A percentile compares a stretch with the other conserved stretches of the same genome.
Evolutionary conservation across 805 yeast species (phyloP).

Genomic region (Cyberlindnera sargentensis): DNA sequence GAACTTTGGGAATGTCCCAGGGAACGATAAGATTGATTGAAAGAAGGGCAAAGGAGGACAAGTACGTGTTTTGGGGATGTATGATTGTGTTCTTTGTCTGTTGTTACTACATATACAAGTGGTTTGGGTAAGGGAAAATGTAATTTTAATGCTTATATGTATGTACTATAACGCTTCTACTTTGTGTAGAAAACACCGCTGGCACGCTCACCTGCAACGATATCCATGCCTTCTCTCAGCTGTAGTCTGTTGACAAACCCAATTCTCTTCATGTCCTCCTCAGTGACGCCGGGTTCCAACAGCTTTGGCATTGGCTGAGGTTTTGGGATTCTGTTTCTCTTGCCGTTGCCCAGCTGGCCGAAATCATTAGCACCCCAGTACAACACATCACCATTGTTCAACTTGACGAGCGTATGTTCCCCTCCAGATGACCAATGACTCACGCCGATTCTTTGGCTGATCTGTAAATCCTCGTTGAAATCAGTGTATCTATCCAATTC

Average conservation of each 20-base stretch:
- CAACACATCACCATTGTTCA: conserved; percentile 57
- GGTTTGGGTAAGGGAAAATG: conserved; percentile 39
- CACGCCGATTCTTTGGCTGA: conserved; percentile 40
- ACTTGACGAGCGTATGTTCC: conserved; percentile 56
- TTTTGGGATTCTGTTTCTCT: conserved; percentile 47
- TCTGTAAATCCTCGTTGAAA: conserved; percentile 40
- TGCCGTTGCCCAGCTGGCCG: conserved; percentile 86
- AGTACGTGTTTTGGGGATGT: conserved; percentile 78
- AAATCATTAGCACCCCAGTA: conserved; percentile 80
- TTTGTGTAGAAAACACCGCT: conserved; percentile 56
- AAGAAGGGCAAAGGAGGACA: conserved; percentile 77
- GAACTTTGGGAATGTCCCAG: conserved; percentile 80
- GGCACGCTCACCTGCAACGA: conserved; percentile 54
- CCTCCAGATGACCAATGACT: conserved; percentile 52
- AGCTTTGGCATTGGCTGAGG: conserved; percentile 51
- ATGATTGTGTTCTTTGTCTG: conserved; percentile 52
- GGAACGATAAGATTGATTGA: conserved; percentile 78
- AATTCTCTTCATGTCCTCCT: conserved; percentile 26
- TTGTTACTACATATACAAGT: conserved; percentile 61
- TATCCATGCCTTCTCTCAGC: conserved; percentile 44
- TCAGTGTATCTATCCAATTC: conserved; percentile 37
- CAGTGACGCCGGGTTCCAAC: conserved; percentile 42
- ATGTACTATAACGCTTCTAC: neutral
- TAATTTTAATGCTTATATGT: too few species aligned
- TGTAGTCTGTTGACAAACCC: conserved; percentile 39